Evolutionary conservation across 1,139 yeast genomes (phyloP).

Genomic region (Kurtzmaniella quercitrusa): DNA sequence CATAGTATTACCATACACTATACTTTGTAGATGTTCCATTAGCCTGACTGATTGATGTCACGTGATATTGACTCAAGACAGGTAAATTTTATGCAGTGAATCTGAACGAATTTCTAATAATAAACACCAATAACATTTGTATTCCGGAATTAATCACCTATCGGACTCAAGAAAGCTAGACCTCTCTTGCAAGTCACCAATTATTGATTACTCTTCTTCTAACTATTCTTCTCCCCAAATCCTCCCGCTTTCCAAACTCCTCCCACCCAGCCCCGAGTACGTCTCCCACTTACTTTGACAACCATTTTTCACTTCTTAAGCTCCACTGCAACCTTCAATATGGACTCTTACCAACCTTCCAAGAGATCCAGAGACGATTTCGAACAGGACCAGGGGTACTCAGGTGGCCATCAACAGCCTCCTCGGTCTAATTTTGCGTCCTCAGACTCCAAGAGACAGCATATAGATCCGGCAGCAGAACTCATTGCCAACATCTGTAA

Average conservation of each 20-base stretch:
- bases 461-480: constrained; percentile 40
- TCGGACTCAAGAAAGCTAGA: no score
- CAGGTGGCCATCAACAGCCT: constrained; percentile 9
- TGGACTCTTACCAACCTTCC: constrained; percentile 19
- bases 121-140: no score
- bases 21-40: no score
- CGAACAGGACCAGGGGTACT: constrained; percentile 18
- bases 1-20: no score
- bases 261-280: background rate
- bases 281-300: background rate
- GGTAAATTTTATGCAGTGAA: no score
- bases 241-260: background rate
- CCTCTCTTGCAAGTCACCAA: no score
- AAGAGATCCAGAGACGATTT: constrained; percentile 42
- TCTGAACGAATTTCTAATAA: no score
- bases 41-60: no score
- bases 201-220: background rate
- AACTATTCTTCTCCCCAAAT: background rate
- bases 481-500: constrained; percentile 41
- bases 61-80: no score
- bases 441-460: constrained; percentile 28
- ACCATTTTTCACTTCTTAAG: background rate
- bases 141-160: no score
- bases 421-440: constrained; percentile 6
- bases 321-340: constrained; percentile 6